Conservation (phyloP, 805 yeast species). For the Sungouiozyma ichnusensis region DNA sequence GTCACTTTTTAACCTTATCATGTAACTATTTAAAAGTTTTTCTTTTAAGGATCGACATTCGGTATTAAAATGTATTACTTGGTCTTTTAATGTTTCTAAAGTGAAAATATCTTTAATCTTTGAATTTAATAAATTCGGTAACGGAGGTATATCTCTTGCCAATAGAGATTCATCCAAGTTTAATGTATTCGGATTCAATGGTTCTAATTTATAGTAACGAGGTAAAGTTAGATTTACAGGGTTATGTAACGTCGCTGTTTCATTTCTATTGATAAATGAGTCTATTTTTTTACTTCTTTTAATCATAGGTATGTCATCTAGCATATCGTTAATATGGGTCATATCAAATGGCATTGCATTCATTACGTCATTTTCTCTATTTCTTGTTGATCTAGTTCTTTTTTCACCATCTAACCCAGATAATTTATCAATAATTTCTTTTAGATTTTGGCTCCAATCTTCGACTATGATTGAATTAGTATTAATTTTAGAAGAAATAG, state of each 20-base stretch:
- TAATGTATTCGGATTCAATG: conserved; percentile 9
- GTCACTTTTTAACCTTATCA: conserved; percentile 16
- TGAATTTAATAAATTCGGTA: conserved; percentile 15
- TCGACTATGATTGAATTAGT: too few species aligned
- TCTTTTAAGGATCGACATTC: conserved; percentile 13
- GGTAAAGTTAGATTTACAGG: conserved; percentile 24
- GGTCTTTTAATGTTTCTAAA: conserved; percentile 7
- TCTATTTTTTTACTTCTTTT: conserved; percentile 2
- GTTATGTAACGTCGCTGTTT: conserved; percentile 13
- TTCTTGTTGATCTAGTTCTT: neutral
- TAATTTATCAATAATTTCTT: conserved; percentile 12
- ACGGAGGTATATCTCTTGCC: conserved; percentile 9
- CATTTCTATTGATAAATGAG: conserved; percentile 4
- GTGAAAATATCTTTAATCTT: conserved; percentile 10
- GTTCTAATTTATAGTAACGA: conserved; percentile 16
- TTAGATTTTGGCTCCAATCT: conserved; percentile 12
- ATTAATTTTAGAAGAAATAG: too few species aligned
- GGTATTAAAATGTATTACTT: conserved; percentile 11
- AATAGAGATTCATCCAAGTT: conserved; percentile 8
- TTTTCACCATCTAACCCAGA: conserved; percentile 1
- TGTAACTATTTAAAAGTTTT: conserved; percentile 9
- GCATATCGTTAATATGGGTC: conserved; percentile 16
- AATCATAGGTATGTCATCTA: conserved; percentile 13
- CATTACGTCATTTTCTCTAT: conserved; percentile 6
- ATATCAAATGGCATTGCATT: too few species aligned